phyloP scores from a whole-genome alignment of 768 basidiomycete genomes.

The Austroboletus festivus region DNA sequence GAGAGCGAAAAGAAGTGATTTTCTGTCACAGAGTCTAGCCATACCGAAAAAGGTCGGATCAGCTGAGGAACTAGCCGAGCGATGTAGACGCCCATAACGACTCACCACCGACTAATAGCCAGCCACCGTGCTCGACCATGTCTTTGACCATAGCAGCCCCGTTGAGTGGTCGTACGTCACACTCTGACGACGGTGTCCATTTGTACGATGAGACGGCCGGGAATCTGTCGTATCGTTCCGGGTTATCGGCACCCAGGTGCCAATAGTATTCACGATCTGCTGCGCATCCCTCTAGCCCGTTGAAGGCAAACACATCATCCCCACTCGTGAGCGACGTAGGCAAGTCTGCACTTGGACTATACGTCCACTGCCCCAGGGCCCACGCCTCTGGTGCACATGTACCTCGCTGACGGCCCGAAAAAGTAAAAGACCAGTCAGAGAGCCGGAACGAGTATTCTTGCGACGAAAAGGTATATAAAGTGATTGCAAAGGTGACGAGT shows the following conservation, averaged over 20 bases:
- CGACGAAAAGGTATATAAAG: conserved; percentile 31
- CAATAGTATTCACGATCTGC: conserved; percentile 58
- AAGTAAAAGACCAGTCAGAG: conserved; percentile 23
- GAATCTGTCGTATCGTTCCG: conserved; percentile 48
- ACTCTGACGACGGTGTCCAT: conserved; percentile 50
- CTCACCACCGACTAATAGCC: conserved; percentile 64
- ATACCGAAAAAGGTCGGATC: not conserved
- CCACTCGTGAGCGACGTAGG: conserved; percentile 32
- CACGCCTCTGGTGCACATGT: conserved; percentile 36
- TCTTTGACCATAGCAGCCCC: conserved; percentile 47
- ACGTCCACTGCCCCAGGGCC: conserved; percentile 40
- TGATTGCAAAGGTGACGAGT: conserved; percentile 24
- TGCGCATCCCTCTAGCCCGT: conserved; percentile 62
- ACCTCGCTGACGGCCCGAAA: conserved; percentile 25
- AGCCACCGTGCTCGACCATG: conserved; percentile 66
- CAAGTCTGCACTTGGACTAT: conserved; percentile 35
- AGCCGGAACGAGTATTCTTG: conserved; percentile 11
- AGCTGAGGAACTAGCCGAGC: too few species aligned
- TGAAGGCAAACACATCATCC: conserved; percentile 47
- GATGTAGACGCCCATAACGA: conserved; percentile 5
- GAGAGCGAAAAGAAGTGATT: conserved; percentile 74
- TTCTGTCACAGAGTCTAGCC: conserved; percentile 63
- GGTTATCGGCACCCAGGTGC: conserved; percentile 57
- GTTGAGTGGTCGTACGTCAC: conserved; percentile 41
- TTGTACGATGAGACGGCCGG: conserved; percentile 49